phyloP scores from a whole-genome alignment of 305 asterid genomes.

The Stenogyne calaminthoides region DNA sequence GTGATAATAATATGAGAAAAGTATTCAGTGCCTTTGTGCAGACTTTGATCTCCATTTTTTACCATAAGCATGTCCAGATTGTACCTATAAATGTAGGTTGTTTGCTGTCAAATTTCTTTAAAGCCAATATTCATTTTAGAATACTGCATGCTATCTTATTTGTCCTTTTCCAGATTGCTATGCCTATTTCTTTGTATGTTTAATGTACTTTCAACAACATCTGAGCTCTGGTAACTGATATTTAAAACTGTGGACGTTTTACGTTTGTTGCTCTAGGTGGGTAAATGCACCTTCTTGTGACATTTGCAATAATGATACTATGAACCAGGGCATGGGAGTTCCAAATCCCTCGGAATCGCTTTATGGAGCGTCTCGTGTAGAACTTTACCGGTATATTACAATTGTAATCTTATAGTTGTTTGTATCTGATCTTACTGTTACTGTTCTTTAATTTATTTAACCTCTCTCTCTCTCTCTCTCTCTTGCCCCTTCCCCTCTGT shows the following conservation, averaged over 20 bases:
- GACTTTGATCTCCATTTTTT: conserved; percentile 10
- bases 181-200: conserved; percentile 23
- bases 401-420: neutral
- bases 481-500: neutral
- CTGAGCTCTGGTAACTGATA: conserved; percentile 27
- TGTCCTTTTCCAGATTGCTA: neutral
- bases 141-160: conserved; percentile 12
- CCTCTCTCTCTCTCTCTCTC: neutral
- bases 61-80: conserved; percentile 2
- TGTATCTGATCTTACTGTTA: conserved; percentile 18
- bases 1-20: conserved; percentile 21
- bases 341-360: conserved; percentile 63
- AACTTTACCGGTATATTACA: conserved; percentile 67
- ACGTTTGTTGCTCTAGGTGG: conserved; percentile 64
- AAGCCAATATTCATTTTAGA: conserved; percentile 15
- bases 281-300: conserved; percentile 92
- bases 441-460: neutral
- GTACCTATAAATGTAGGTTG: conserved; percentile 4
- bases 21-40: neutral
- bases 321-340: conserved; percentile 72
- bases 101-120: conserved; percentile 16
- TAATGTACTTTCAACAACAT: conserved; percentile 9
- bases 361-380: conserved; percentile 84
- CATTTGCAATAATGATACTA: conserved; percentile 68
- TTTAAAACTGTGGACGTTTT: conserved; percentile 16